Evolutionary conservation across 2,329 filamentous ascomycete genomes (phyloP).

Genomic region (Colletotrichum scovillei): DNA sequence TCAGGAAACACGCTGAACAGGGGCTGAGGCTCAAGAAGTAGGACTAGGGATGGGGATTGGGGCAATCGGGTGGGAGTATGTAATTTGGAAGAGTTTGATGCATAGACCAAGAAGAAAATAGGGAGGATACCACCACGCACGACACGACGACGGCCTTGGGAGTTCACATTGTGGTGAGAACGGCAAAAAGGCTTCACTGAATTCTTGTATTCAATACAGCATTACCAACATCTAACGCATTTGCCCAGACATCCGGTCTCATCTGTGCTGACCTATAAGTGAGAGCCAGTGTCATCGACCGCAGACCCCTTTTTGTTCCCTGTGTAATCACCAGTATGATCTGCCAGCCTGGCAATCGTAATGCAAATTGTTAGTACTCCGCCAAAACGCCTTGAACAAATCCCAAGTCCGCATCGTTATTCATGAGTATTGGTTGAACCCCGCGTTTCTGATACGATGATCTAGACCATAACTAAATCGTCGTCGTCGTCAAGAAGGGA

Average conservation of each 20-base stretch:
- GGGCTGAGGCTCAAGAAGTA: constrained; percentile 57
- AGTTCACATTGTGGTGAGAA: not conserved
- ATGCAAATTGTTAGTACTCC: not conserved
- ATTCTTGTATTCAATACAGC: not conserved
- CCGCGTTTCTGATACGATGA: not conserved
- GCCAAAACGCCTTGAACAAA: constrained; percentile 2
- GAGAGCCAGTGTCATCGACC: not conserved
- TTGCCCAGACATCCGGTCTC: not conserved
- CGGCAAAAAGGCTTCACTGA: not conserved
- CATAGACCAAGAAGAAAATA: constrained; percentile 1
- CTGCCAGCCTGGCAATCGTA: not conserved
- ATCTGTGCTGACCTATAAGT: not conserved
- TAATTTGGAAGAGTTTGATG: constrained; percentile 14
- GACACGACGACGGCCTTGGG: not conserved
- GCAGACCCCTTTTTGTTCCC: not conserved
- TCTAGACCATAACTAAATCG: constrained; percentile 32
- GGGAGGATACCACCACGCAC: constrained; percentile 18
- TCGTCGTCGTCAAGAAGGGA: constrained; percentile 29
- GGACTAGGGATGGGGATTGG: not conserved
- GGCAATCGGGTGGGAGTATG: constrained; percentile 17
- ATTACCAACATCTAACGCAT: not conserved
- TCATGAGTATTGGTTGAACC: not conserved
- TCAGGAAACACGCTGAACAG: constrained; percentile 86
- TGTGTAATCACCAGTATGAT: not conserved
- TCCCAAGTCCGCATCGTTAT: not conserved